Percentiles rank a stretch among this genome's conserved stretches.
phyloP scores from a whole-genome alignment of 805 yeast species.

The Starmerella asiatica region DNA sequence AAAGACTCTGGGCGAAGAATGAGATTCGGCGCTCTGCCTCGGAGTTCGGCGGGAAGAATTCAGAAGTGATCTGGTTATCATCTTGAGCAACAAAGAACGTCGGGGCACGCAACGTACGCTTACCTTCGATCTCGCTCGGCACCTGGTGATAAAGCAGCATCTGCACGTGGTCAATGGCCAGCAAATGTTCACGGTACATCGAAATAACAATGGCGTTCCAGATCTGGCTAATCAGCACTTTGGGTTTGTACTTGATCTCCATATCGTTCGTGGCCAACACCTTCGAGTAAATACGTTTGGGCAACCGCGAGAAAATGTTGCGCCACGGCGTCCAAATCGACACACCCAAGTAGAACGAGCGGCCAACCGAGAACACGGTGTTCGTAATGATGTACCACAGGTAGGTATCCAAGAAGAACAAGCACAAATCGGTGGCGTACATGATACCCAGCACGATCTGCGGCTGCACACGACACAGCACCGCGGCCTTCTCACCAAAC shows the following conservation, averaged over 20 bases:
- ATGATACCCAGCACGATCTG: constrained; percentile 82
- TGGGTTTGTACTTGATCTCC: constrained; percentile 98
- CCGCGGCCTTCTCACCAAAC: constrained; percentile 43
- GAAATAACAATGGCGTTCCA: constrained; percentile 99
- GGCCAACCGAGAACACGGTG: constrained; percentile 90
- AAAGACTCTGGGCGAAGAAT: constrained; percentile 96
- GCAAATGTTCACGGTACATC: constrained; percentile 97
- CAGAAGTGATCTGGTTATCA: constrained; percentile 85
- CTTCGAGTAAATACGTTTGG: constrained; percentile 97
- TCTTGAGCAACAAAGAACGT: constrained; percentile 97
- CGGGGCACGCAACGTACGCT: constrained; percentile 96
- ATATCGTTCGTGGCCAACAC: constrained; percentile 95
- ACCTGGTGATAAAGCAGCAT: constrained; percentile 95
- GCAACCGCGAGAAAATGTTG: constrained; percentile 92
- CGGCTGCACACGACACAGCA: constrained; percentile 72
- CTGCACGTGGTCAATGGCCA: constrained; percentile 97
- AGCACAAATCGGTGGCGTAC: constrained; percentile 80
- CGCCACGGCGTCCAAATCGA: constrained; percentile 99
- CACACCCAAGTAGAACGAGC: constrained; percentile 97
- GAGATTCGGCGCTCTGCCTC: constrained; percentile 99
- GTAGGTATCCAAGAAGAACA: constrained; percentile 97
- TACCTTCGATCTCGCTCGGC: constrained; percentile 95
- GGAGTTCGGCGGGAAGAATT: constrained; percentile 90
- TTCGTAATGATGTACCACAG: constrained; percentile 96
- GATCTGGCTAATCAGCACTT: constrained; percentile 93